A percentile compares a stretch with the other conserved stretches of the same genome.
Evolutionary conservation across 805 yeast species (phyloP).

Genomic region (Hanseniaspora lindneri): DNA sequence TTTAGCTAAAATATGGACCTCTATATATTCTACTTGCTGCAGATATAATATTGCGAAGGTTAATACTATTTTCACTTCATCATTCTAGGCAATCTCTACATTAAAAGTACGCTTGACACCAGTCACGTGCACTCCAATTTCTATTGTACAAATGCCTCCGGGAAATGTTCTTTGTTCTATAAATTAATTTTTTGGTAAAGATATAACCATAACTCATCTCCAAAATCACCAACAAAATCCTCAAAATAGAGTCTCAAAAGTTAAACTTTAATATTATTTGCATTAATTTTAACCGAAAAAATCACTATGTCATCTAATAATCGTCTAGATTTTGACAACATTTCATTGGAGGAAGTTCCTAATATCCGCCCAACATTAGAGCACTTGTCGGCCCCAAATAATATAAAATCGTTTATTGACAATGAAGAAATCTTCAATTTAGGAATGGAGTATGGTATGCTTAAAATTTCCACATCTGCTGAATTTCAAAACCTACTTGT

Average conservation of each 20-base stretch:
- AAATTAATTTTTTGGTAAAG: too few species aligned
- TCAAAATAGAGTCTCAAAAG: too few species aligned
- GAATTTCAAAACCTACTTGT: conserved; percentile 24
- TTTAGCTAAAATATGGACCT: background rate
- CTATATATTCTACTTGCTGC: background rate
- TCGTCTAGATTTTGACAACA: background rate
- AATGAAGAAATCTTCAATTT: conserved; percentile 32
- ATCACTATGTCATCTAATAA: background rate
- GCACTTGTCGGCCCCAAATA: conserved; percentile 54
- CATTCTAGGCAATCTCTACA: too few species aligned
- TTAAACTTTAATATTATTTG: too few species aligned
- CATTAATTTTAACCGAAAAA: too few species aligned
- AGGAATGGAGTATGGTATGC: conserved; percentile 58
- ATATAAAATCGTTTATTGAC: conserved; percentile 37
- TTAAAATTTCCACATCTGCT: conserved; percentile 57
- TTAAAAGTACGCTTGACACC: too few species aligned
- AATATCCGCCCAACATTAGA: conserved; percentile 41
- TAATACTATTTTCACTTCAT: too few species aligned
- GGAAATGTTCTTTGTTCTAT: too few species aligned
- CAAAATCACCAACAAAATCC: too few species aligned
- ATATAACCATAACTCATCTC: too few species aligned
- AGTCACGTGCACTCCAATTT: too few species aligned
- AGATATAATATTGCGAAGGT: background rate
- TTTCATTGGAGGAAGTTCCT: conserved; percentile 34
- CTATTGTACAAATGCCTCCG: too few species aligned